These are phyloP conservation scores for Plasmodium chabaudi DNA, from an alignment of 169 alveolate species.

Conservation along the genomic window DNA sequence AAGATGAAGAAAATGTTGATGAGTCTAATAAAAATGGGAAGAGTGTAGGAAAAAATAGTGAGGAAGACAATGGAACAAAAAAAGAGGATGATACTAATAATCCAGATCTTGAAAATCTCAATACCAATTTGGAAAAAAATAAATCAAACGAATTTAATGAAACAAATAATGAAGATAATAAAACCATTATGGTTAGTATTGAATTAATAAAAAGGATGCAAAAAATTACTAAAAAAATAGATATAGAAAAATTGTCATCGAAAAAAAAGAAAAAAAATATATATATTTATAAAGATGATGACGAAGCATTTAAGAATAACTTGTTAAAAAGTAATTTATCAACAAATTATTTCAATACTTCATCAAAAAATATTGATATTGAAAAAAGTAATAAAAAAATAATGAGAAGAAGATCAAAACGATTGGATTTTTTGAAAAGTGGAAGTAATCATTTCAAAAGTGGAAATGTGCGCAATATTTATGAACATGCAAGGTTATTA, in stretches of 20 bases:
- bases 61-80: background rate
- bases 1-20: background rate
- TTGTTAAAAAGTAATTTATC: conserved; percentile 13
- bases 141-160: background rate
- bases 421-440: background rate
- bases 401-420: conserved; percentile 8
- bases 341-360: background rate
- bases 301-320: conserved; percentile 13
- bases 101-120: background rate
- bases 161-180: background rate
- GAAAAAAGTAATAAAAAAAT: conserved; percentile 24
- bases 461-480: background rate
- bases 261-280: conserved; percentile 31
- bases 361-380: conserved; percentile 4
- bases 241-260: conserved; percentile 36
- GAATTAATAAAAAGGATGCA: conserved; percentile 40
- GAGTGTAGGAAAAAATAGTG: background rate
- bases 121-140: background rate
- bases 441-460: conserved; percentile 12
- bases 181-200: conserved; percentile 6
- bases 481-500: conserved; percentile 21
- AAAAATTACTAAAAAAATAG: conserved; percentile 48
- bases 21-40: background rate
- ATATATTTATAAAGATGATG: conserved; percentile 7
- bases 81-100: background rate